These are phyloP conservation scores for Cylindrotheca fusiformis DNA, from an alignment of 108 stramenopile species.

Conservation along the genomic window DNA sequence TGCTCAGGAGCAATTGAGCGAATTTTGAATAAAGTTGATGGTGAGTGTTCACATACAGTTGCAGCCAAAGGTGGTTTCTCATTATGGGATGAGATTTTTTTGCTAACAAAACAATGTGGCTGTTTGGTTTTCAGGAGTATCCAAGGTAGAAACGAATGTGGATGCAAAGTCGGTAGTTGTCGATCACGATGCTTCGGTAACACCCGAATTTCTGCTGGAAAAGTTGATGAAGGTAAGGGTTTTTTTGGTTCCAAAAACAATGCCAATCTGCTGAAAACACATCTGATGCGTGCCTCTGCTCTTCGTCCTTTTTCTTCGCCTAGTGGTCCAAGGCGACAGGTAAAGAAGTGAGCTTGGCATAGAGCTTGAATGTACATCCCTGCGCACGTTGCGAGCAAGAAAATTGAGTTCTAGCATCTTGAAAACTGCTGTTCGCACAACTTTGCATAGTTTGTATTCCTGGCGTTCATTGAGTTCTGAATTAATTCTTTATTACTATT, in stretches of 20 bases:
- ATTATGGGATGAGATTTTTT: neutral
- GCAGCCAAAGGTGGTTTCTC: neutral
- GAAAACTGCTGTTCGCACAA: too few species aligned
- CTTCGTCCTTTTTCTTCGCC: neutral
- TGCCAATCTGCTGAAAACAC: neutral
- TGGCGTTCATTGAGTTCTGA: too few species aligned
- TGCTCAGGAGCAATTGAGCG: slow-evolving; percentile 76
- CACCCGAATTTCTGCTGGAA: slow-evolving; percentile 60
- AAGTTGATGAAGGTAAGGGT: slow-evolving; percentile 66
- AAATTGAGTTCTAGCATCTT: too few species aligned
- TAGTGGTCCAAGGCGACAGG: slow-evolving; percentile 20
- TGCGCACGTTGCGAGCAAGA: too few species aligned
- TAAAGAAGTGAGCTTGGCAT: slow-evolving; percentile 13
- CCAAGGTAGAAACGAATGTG: slow-evolving; percentile 63
- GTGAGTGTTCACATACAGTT: slow-evolving; percentile 32
- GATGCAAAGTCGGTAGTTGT: slow-evolving; percentile 72
- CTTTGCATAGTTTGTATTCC: too few species aligned
- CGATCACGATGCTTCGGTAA: slow-evolving; percentile 46
- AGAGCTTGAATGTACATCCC: too few species aligned
- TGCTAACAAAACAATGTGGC: neutral
- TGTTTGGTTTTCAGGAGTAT: slow-evolving; percentile 45
- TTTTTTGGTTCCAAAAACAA: too few species aligned
- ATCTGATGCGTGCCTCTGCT: neutral
- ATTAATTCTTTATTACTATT: too few species aligned
- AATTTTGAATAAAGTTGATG: slow-evolving; percentile 74